Conservation (phyloP, 805 yeast genomes). For the Hanseniaspora meyeri region DNA sequence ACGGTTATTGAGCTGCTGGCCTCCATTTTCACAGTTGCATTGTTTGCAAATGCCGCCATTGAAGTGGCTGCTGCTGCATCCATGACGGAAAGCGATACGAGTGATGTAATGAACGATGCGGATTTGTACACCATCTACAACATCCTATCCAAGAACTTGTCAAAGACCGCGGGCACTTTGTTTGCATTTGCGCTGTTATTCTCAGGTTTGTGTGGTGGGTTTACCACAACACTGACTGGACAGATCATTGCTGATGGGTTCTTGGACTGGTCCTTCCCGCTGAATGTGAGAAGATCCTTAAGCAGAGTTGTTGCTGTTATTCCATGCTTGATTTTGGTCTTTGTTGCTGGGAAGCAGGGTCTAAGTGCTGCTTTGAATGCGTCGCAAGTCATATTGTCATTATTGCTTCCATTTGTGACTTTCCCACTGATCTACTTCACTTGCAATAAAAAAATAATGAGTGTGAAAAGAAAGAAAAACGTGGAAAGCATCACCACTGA, state of each 20-base stretch:
- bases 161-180: conserved; percentile 67
- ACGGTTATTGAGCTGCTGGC: conserved; percentile 73
- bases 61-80: conserved; percentile 90
- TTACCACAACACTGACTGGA: conserved; percentile 88
- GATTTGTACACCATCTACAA: conserved; percentile 73
- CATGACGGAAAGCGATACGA: conserved; percentile 32
- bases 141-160: conserved; percentile 47
- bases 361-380: conserved; percentile 64
- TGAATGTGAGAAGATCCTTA: conserved; percentile 65
- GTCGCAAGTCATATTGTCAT: conserved; percentile 70
- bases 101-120: conserved; percentile 47
- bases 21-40: conserved; percentile 76
- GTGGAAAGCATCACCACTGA: not conserved
- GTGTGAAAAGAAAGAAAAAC: conserved; percentile 30
- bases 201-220: conserved; percentile 87
- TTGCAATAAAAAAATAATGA: conserved; percentile 54
- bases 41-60: conserved; percentile 82
- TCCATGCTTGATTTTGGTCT: conserved; percentile 69
- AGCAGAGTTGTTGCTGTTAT: conserved; percentile 76
- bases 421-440: conserved; percentile 83
- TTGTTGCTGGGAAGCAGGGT: conserved; percentile 71
- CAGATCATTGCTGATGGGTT: conserved; percentile 94
- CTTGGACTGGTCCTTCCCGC: conserved; percentile 65
- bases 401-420: conserved; percentile 71
- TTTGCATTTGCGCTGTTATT: conserved; percentile 77